Conservation (phyloP, 352 stramenopile species). For the Phytophthora pluvialis region DNA sequence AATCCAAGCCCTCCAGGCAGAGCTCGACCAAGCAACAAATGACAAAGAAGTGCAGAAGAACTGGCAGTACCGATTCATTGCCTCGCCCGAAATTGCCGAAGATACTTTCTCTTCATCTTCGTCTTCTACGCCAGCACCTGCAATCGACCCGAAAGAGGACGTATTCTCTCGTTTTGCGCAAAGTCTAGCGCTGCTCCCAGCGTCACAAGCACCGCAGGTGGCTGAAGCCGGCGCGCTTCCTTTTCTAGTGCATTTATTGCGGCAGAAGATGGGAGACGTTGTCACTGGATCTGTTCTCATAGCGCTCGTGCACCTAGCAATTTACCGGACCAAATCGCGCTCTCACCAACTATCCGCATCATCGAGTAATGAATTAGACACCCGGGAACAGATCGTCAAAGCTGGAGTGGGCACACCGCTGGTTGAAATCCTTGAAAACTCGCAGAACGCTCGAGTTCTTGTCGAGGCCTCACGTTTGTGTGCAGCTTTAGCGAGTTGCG, state of each 20-base stretch:
- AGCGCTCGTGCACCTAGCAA: constrained; percentile 70
- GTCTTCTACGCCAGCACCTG: constrained; percentile 1
- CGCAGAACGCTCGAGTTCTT: constrained; percentile 58
- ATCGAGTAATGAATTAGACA: constrained; percentile 6
- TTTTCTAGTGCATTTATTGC: constrained; percentile 66
- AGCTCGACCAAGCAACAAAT: constrained; percentile 69
- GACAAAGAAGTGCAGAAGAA: constrained; percentile 71
- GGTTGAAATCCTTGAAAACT: constrained; percentile 54
- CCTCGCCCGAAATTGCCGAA: not conserved
- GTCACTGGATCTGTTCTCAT: constrained; percentile 72
- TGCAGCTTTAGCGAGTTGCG: constrained; percentile 51
- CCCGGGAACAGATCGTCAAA: constrained; percentile 76
- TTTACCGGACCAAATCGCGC: constrained; percentile 46
- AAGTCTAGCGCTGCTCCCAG: constrained; percentile 70
- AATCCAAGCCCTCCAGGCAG: constrained; percentile 44
- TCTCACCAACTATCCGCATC: not conserved
- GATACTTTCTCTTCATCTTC: constrained; percentile 13
- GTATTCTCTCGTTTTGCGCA: constrained; percentile 77
- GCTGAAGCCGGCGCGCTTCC: constrained; percentile 62
- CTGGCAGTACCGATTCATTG: constrained; percentile 62
- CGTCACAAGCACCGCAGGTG: constrained; percentile 46
- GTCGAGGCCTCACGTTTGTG: constrained; percentile 64
- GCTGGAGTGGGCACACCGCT: constrained; percentile 53
- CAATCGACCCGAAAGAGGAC: constrained; percentile 50
- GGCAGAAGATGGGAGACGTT: constrained; percentile 60